Evolutionary conservation across 2,329 filamentous ascomycete genomes (phyloP).

Genomic region (Colletotrichum tofieldiae): DNA sequence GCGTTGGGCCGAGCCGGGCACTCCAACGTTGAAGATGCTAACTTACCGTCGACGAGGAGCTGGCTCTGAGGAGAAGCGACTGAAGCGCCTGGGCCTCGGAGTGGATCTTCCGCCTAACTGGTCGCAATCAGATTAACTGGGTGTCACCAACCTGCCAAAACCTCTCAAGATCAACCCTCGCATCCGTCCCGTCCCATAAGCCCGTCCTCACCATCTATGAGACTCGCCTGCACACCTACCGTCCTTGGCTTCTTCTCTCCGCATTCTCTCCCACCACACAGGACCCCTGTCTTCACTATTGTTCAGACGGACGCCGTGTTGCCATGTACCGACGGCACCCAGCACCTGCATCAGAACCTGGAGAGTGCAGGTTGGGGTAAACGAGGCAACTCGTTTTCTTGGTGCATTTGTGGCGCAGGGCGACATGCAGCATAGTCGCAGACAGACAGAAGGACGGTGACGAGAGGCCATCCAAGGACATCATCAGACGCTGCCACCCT

Average conservation of each 20-base stretch:
- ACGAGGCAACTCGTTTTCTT: conserved; percentile 9
- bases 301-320: conserved; percentile 12
- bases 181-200: conserved; percentile 14
- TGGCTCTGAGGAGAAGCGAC: neutral
- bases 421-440: neutral
- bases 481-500: neutral
- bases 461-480: neutral
- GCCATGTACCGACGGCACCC: conserved; percentile 24
- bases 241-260: conserved; percentile 10
- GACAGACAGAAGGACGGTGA: conserved; percentile 7
- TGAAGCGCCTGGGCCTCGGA: neutral
- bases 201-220: conserved; percentile 17
- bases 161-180: neutral
- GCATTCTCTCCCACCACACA: conserved; percentile 12
- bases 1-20: neutral
- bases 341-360: conserved; percentile 30
- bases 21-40: too few species aligned
- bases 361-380: conserved; percentile 26
- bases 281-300: conserved; percentile 1
- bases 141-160: conserved; percentile 7
- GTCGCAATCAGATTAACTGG: conserved; percentile 11
- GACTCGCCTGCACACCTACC: neutral
- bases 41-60: too few species aligned
- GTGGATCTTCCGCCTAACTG: conserved; percentile 14
- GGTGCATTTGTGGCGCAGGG: conserved; percentile 13